These are phyloP conservation scores for Boletus rex-veris DNA, from an alignment of 768 basidiomycete genomes.

Conservation along the genomic window DNA sequence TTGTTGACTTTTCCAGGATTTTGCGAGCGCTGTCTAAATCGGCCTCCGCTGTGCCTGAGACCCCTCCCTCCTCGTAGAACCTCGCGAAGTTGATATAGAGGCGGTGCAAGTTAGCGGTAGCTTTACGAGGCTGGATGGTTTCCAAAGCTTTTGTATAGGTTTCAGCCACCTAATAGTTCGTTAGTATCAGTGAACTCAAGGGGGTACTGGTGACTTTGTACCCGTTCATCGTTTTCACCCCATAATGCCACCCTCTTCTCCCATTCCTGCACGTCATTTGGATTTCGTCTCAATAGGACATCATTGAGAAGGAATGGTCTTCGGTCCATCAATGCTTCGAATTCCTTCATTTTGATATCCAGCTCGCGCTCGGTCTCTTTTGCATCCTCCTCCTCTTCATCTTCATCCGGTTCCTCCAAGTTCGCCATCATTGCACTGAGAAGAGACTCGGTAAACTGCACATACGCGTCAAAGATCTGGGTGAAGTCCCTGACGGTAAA, in stretches of 20 bases:
- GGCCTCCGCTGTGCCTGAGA: slow-evolving; percentile 68
- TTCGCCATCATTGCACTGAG: slow-evolving; percentile 88
- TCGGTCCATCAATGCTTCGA: slow-evolving; percentile 92
- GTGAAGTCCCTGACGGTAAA: slow-evolving; percentile 96
- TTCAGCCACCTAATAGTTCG: slow-evolving; percentile 66
- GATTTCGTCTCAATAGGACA: slow-evolving; percentile 88
- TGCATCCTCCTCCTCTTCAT: slow-evolving; percentile 72
- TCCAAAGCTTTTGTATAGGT: slow-evolving; percentile 90
- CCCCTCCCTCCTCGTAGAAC: slow-evolving; percentile 96
- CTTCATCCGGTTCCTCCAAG: slow-evolving; percentile 72
- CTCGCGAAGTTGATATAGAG: slow-evolving; percentile 94
- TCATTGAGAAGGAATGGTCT: slow-evolving; percentile 96
- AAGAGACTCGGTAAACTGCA: slow-evolving; percentile 88
- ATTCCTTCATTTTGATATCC: slow-evolving; percentile 85
- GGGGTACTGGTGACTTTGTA: slow-evolving; percentile 26
- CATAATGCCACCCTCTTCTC: slow-evolving; percentile 94
- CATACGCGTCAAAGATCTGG: slow-evolving; percentile 95
- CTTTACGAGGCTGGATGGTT: slow-evolving; percentile 83
- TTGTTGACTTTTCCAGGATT: slow-evolving; percentile 89
- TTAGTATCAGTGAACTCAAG: not conserved
- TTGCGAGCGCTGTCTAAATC: slow-evolving; percentile 87
- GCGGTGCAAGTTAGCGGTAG: slow-evolving; percentile 85
- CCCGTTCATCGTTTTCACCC: slow-evolving; percentile 93
- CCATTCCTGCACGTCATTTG: slow-evolving; percentile 99
- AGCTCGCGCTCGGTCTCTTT: slow-evolving; percentile 80